Evolutionary conservation across 1,284 basidiomycete species (phyloP).

Genomic region (Ganoderma leucocontextum): DNA sequence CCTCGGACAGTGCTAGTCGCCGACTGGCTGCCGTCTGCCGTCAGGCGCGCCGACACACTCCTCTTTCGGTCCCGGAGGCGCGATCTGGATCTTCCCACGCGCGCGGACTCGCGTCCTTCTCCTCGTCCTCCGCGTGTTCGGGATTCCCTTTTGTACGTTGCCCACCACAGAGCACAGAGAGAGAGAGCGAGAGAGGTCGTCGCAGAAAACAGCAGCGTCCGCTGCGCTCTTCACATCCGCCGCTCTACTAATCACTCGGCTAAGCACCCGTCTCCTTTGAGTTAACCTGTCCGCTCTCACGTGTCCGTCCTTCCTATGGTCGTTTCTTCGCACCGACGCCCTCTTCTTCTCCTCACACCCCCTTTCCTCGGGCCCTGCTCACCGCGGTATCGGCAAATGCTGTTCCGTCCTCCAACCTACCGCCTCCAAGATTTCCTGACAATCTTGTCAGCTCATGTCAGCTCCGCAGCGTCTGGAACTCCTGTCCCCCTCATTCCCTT

Average conservation of each 20-base stretch:
- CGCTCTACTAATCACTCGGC: slow-evolving; percentile 2
- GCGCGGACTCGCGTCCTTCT: not conserved
- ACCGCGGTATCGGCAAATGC: not conserved
- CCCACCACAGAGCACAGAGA: not conserved
- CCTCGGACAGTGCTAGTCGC: slow-evolving; percentile 1
- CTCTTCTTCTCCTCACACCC: slow-evolving; percentile 10
- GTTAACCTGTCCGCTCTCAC: slow-evolving; percentile 16
- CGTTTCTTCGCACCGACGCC: slow-evolving; percentile 21
- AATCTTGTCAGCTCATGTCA: not conserved
- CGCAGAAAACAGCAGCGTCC: slow-evolving; percentile 1
- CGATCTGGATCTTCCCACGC: slow-evolving; percentile 6
- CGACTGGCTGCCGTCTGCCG: not conserved
- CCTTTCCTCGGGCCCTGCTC: slow-evolving; percentile 23
- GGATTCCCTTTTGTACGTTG: not conserved
- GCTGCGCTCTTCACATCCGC: not conserved
- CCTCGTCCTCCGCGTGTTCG: not conserved
- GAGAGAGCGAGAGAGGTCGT: not conserved
- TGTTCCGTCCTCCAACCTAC: not conserved
- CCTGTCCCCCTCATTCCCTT: not conserved
- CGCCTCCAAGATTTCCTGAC: not conserved
- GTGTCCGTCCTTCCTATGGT: slow-evolving; percentile 19
- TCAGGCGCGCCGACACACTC: slow-evolving; percentile 1
- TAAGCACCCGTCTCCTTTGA: slow-evolving; percentile 7
- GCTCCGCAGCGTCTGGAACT: not conserved
- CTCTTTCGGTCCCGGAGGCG: slow-evolving; percentile 3